Evolutionary conservation across 116 monocot species (phyloP).

Genomic region (Dioscorea cayenensis): DNA sequence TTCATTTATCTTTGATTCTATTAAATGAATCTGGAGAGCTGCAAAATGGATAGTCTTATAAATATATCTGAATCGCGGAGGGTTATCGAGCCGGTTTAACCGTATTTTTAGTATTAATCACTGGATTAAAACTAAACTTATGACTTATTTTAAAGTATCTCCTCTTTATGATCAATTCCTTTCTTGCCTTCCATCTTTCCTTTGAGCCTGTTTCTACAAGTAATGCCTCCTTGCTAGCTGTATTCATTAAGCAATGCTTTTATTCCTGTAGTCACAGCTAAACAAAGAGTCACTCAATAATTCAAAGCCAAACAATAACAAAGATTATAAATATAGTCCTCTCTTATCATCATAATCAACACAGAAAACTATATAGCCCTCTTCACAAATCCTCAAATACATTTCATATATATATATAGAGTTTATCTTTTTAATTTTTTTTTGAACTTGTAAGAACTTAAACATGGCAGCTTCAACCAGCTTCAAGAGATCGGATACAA

Average conservation of each 20-base stretch:
- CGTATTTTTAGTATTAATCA: no score
- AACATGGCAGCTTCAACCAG: constrained; percentile 34
- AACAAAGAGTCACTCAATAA: no score
- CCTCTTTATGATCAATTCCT: constrained; percentile 4
- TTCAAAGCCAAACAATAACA: constrained; percentile 1
- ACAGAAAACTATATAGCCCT: no score
- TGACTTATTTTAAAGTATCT: neutral
- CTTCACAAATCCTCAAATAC: no score
- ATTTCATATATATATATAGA: no score
- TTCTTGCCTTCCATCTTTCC: constrained; percentile 8
- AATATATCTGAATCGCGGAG: no score
- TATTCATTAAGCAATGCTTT: neutral
- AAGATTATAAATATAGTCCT: neutral
- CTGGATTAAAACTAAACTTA: neutral
- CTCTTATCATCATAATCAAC: no score
- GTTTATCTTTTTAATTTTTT: neutral
- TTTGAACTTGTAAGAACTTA: neutral
- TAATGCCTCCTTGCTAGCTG: neutral
- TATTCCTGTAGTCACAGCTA: neutral
- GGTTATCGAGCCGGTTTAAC: no score
- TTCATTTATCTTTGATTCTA: no score
- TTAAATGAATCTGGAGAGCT: no score
- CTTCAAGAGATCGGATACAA: constrained; percentile 76
- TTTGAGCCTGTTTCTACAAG: neutral
- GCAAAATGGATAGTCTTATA: no score